A percentile compares a stretch with the other conserved stretches of the same genome.
Evolutionary conservation across 345 rosid species (phyloP).

Genomic region (Adansonia digitata): DNA sequence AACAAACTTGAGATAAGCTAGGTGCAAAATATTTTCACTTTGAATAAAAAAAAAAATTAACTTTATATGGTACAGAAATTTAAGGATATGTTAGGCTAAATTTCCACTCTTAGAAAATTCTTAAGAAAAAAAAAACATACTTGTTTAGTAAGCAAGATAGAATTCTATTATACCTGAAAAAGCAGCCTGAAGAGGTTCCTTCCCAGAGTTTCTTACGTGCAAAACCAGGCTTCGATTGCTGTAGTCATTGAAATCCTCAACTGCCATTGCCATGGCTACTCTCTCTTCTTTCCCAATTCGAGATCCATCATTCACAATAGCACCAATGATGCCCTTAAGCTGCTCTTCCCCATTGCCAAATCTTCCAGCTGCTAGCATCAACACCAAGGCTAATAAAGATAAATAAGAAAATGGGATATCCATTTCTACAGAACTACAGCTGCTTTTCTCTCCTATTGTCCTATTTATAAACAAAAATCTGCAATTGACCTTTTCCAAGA

Average conservation of each 20-base stretch:
- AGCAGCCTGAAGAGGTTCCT: slow-evolving; percentile 23
- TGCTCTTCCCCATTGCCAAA: neutral
- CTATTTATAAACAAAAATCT: neutral
- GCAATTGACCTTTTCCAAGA: neutral
- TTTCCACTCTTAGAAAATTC: too few species aligned
- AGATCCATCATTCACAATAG: slow-evolving; percentile 11
- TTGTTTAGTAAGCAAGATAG: neutral
- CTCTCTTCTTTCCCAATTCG: slow-evolving; percentile 25
- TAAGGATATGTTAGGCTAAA: too few species aligned
- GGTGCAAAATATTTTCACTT: too few species aligned
- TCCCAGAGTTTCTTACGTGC: slow-evolving; percentile 5
- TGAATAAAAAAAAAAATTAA: too few species aligned
- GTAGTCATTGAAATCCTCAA: slow-evolving; percentile 11
- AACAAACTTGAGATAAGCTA: too few species aligned
- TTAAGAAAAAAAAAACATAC: too few species aligned
- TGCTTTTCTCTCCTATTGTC: neutral
- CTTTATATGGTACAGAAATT: too few species aligned
- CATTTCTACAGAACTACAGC: neutral
- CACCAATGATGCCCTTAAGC: slow-evolving; percentile 10
- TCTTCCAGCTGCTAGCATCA: neutral
- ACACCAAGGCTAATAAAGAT: too few species aligned
- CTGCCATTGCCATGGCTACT: slow-evolving; percentile 19
- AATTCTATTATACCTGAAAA: slow-evolving; percentile 13
- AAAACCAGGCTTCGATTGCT: neutral
- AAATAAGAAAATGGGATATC: neutral